Percentiles rank a stretch among this genome's conserved stretches.
phyloP scores from a whole-genome alignment of 306 rosid genomes.

The Cicer pinnatifidum region DNA sequence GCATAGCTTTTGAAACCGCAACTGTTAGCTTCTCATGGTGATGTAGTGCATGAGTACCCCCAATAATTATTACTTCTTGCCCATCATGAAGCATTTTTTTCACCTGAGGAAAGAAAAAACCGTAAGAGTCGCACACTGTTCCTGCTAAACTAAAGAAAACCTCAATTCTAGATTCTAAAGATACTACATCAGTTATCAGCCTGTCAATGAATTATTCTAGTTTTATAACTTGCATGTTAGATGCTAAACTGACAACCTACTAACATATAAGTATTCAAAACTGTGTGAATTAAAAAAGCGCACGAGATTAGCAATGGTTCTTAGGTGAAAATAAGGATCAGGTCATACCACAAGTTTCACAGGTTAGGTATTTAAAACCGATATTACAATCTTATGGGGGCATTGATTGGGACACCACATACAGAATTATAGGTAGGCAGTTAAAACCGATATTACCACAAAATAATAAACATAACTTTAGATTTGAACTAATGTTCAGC shows the following conservation, averaged over 20 bases:
- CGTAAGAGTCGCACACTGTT: slow-evolving; percentile 35
- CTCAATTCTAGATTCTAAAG: slow-evolving; percentile 36
- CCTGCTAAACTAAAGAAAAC: slow-evolving; percentile 32
- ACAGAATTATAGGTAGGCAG: slow-evolving; percentile 11
- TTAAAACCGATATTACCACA: no score
- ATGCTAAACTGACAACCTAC: slow-evolving; percentile 25
- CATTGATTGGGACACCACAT: neutral
- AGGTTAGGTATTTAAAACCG: neutral
- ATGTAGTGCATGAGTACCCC: slow-evolving; percentile 84
- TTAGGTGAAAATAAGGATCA: slow-evolving; percentile 26
- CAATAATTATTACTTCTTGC: slow-evolving; percentile 84
- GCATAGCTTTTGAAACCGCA: slow-evolving; percentile 94
- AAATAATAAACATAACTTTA: no score
- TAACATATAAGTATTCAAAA: neutral
- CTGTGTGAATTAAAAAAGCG: slow-evolving; percentile 1
- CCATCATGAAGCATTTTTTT: slow-evolving; percentile 86
- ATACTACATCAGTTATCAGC: slow-evolving; percentile 18
- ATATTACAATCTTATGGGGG: slow-evolving; percentile 6
- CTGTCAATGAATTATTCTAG: slow-evolving; percentile 31
- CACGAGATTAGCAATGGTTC: neutral
- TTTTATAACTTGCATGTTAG: slow-evolving; percentile 33
- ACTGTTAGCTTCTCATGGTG: slow-evolving; percentile 94
- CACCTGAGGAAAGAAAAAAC: slow-evolving; percentile 60
- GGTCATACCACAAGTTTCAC: slow-evolving; percentile 14
- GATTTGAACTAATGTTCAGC: no score